Evolutionary conservation across 1,139 yeast species (phyloP), one percentile per base, ranked within the genome.

Genomic region (Protomyces inundatus): DNA sequence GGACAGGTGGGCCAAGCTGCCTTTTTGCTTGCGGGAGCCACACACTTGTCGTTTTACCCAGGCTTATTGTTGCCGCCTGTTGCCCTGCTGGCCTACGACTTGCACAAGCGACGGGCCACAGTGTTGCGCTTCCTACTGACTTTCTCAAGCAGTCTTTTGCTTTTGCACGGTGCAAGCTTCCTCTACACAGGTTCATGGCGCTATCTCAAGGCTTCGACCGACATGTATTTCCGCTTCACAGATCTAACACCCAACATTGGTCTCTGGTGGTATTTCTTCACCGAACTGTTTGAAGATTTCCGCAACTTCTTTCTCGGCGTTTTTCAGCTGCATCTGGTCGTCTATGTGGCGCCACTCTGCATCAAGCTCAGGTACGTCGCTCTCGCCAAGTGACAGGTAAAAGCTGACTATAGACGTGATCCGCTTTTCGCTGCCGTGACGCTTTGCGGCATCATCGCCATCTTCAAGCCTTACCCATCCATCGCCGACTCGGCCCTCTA

Each of bases 261-360:
- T 0, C 79, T 93, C 48, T 93, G 99, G 99, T 93, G 99, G 99
- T 93, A 93, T 77, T 84, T 91, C 70, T 93, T 93, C 78, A 87
- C 95, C 36, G 98, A 93, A 74, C 88, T 93, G 85, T 93, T 93
- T 76, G 95, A 87, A 64, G 88, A 85, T 72, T 93, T 93, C 79
- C 82, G 87, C 36, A 85, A 90, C 16, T 90, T 93, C 73, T 93
- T 88, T 77, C 77, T 86, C 51, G 86, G 90, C 9, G 86, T 90
- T 35, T 95, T 91, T 81, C 93, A 90, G 72, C 71, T 91, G 55
- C 90, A 85, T 75, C 76, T 85, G n/a, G 77, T 83, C 37, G 76
- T 86, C 1, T 88, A 88, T 73, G 79, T 87, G 3, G 67, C 87
- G 0, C 98, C 98, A 9, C 72, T 93, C 32, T 82, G 96, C 0